A percentile compares a stretch with the other conserved stretches of the same genome.
Evolutionary conservation across 129 eudicot species (phyloP).

Genomic region (Centrapalus pauciflorus): DNA sequence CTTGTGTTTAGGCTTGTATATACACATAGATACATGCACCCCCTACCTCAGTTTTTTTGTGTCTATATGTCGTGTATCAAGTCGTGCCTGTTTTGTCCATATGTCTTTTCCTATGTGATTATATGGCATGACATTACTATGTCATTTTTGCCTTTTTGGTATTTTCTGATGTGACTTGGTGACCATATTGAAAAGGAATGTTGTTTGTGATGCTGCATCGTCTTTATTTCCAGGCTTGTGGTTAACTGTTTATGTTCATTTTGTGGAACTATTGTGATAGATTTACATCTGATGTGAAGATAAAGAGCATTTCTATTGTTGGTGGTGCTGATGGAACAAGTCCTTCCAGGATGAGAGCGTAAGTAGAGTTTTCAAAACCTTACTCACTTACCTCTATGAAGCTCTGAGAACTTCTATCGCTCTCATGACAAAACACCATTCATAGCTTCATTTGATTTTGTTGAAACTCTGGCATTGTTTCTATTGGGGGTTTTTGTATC

Average conservation of each 20-base stretch:
- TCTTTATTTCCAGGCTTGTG: slow-evolving; percentile 1
- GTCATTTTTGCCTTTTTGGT: not conserved
- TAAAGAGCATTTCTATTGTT: slow-evolving; percentile 88
- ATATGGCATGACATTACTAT: not conserved
- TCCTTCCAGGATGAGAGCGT: slow-evolving; percentile 99
- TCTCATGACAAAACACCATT: not conserved
- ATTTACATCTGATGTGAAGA: slow-evolving; percentile 95
- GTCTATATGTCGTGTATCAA: too few relatives aligned
- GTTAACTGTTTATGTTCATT: slow-evolving; percentile 2
- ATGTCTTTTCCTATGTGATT: too few relatives aligned
- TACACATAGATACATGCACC: not conserved
- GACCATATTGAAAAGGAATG: not conserved
- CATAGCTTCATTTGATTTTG: not conserved
- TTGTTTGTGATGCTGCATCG: not conserved
- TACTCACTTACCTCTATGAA: not conserved
- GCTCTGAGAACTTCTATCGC: not conserved
- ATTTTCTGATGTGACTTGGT: not conserved
- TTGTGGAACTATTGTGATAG: slow-evolving; percentile 33
- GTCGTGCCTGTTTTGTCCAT: too few relatives aligned
- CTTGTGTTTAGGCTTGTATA: not conserved
- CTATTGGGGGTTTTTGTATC: not conserved
- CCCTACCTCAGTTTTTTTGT: not conserved
- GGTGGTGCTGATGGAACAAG: slow-evolving; percentile 99
- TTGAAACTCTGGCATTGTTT: not conserved
- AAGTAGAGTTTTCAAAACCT: slow-evolving; percentile 33